phyloP scores from a whole-genome alignment of 2,329 filamentous ascomycete species.

The Corinectria fuckeliana region DNA sequence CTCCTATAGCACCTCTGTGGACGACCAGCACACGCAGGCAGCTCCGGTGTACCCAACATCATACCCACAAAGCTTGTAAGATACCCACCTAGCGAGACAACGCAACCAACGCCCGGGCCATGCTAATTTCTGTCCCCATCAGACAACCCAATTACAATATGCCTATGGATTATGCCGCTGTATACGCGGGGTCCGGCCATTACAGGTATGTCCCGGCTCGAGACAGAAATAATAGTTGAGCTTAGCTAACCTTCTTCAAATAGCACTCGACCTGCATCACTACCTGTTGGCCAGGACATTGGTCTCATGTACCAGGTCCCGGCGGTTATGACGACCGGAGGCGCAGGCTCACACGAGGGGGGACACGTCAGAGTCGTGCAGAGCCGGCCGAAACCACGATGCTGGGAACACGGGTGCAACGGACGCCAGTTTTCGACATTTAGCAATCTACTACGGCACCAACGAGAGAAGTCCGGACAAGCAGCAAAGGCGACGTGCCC shows the following conservation, averaged over 20 bases:
- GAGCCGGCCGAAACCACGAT: constrained; percentile 88
- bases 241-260: constrained; percentile 28
- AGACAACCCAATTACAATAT: constrained; percentile 49
- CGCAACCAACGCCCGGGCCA: constrained; percentile 35
- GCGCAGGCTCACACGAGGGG: constrained; percentile 45
- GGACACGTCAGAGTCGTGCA: constrained; percentile 72
- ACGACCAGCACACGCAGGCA: constrained; percentile 49
- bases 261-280: constrained; percentile 48
- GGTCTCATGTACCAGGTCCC: constrained; percentile 54
- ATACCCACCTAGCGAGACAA: constrained; percentile 28
- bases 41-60: constrained; percentile 42
- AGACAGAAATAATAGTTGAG: constrained; percentile 6
- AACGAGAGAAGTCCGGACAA: constrained; percentile 92
- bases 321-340: constrained; percentile 46
- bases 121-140: constrained; percentile 37
- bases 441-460: constrained; percentile 90
- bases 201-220: constrained; percentile 48
- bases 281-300: constrained; percentile 47
- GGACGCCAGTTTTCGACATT: constrained; percentile 95
- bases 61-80: constrained; percentile 48
- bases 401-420: constrained; percentile 97
- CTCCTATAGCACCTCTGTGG: constrained; percentile 57
- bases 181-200: constrained; percentile 42
- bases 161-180: constrained; percentile 52
- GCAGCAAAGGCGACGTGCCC: constrained; percentile 89